A percentile compares a stretch with the other conserved stretches of the same genome.
phyloP scores from a whole-genome alignment of 2,329 filamentous ascomycete genomes.

The Knufia fluminis region DNA sequence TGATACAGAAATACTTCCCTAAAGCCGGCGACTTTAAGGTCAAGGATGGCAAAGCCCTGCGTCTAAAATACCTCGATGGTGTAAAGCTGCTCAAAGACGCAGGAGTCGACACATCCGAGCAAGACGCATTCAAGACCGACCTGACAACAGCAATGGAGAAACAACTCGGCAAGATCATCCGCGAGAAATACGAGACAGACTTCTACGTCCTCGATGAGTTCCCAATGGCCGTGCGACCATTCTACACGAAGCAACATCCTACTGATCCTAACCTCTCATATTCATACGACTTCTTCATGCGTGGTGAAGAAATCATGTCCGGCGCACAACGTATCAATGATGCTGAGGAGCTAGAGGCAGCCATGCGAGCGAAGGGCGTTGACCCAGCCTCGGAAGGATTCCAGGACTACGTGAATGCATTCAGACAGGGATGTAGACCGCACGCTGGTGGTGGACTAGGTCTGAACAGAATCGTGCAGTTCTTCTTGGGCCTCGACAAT shows the following conservation, averaged over 20 bases:
- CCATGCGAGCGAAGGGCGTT: conserved; percentile 51
- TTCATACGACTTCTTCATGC: conserved; percentile 63
- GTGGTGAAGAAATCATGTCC: conserved; percentile 59
- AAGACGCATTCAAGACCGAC: conserved; percentile 40
- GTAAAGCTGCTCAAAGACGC: conserved; percentile 40
- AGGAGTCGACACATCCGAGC: conserved; percentile 41
- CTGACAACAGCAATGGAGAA: conserved; percentile 42
- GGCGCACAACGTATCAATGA: conserved; percentile 59
- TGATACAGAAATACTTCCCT: conserved; percentile 41
- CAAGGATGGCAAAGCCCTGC: conserved; percentile 40
- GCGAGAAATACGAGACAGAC: conserved; percentile 83
- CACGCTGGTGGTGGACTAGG: conserved; percentile 59
- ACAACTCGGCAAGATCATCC: conserved; percentile 76
- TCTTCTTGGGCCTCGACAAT: conserved; percentile 57
- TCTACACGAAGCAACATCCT: conserved; percentile 79
- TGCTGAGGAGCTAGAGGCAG: conserved; percentile 47
- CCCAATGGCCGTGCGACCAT: conserved; percentile 76
- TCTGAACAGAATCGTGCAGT: conserved; percentile 57
- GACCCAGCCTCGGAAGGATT: conserved; percentile 52
- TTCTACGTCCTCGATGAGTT: conserved; percentile 98
- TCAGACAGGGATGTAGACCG: conserved; percentile 55
- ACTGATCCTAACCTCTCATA: conserved; percentile 57
- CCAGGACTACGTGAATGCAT: conserved; percentile 55
- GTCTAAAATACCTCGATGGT: conserved; percentile 43
- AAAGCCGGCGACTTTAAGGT: conserved; percentile 43